phyloP scores from a whole-genome alignment of 176 grass and related monocot genomes.

The Zizania latifolia region DNA sequence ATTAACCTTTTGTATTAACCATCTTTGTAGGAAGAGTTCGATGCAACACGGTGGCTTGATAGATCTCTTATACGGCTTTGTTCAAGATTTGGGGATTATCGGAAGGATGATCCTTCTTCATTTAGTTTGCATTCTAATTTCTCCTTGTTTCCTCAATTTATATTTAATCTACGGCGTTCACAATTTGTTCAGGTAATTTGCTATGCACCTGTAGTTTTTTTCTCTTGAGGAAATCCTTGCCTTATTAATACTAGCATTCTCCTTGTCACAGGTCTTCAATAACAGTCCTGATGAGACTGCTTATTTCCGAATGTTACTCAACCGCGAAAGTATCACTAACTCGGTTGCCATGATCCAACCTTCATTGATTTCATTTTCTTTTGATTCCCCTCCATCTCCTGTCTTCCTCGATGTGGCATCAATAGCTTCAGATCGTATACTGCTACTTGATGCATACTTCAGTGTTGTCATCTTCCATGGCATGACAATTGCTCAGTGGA shows the following conservation, averaged over 20 bases:
- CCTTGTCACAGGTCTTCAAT: slow-evolving; percentile 81
- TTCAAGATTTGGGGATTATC: slow-evolving; percentile 92
- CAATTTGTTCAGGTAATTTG: slow-evolving; percentile 88
- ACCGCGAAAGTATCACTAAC: slow-evolving; percentile 84
- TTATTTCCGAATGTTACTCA: slow-evolving; percentile 95
- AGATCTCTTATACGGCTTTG: slow-evolving; percentile 89
- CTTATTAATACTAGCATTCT: slow-evolving; percentile 18
- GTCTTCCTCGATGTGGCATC: slow-evolving; percentile 90
- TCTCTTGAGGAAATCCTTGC: not conserved
- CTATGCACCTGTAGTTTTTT: not conserved
- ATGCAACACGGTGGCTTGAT: slow-evolving; percentile 92
- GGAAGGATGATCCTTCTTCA: slow-evolving; percentile 90
- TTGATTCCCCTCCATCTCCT: slow-evolving; percentile 73
- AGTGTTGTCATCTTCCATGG: slow-evolving; percentile 98
- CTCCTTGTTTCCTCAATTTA: slow-evolving; percentile 94
- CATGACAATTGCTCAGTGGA: slow-evolving; percentile 96
- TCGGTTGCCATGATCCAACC: slow-evolving; percentile 98
- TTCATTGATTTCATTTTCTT: slow-evolving; percentile 84
- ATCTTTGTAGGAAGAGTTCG: slow-evolving; percentile 79
- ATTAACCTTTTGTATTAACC: slow-evolving; percentile 15
- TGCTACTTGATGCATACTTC: slow-evolving; percentile 95
- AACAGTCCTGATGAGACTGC: slow-evolving; percentile 99
- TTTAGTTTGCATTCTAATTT: slow-evolving; percentile 92
- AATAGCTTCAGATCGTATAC: slow-evolving; percentile 81
- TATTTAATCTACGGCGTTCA: slow-evolving; percentile 94